Base-by-base conservation (phyloP, 352 stramenopile genomes). In the Globisporangium middletonii region DNA sequence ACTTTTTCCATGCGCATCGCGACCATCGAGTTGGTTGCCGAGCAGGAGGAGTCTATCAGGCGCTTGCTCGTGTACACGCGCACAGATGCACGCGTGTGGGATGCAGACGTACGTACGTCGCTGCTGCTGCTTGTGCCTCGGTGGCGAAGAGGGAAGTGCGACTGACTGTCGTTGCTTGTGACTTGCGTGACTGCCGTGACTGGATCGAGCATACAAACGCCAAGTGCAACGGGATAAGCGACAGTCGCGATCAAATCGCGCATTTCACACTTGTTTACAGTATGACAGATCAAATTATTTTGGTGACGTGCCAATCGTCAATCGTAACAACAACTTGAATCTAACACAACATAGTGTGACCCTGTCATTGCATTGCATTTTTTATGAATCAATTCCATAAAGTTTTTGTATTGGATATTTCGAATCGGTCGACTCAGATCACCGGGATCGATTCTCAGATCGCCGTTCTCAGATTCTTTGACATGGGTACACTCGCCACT, bases 1-100 rank as follows among this genome's bases (percentile, higher is more conserved):
- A 68, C 56, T 57, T 71, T 69, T 57, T 64, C 55, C 46, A 60
- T 63, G 19, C 56, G 59, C 30, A 54, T 53, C 30, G 62, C 28
- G 12, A 37, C 60, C 60, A 66, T 63, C 2, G 26, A 43, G n/a
- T n/a, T n/a, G n/a, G n/a, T n/a, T n/a, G n/a, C n/a, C n/a, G n/a
- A n/a, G n/a, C n/a, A n/a, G n/a, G n/a, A n/a, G n/a, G n/a, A n/a
- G n/a, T n/a, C n/a, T n/a, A n/a, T n/a, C n/a, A n/a, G n/a, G n/a
- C n/a, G n/a, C n/a, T n/a, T n/a, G n/a, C 33, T 38, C 33, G 33
- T 38, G 33, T 38, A 38, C 33, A 12, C 15, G 15, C 5, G 41
- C 41, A n/a, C 16, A 5, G 12, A n/a, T 8, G 38, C 15, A 8
- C 41, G 13, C 41, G 41, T 45, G 41, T n/a, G 41, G n/a, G 13